phyloP scores from a whole-genome alignment of 129 eudicot genomes.

The Flaveria trinervia region DNA sequence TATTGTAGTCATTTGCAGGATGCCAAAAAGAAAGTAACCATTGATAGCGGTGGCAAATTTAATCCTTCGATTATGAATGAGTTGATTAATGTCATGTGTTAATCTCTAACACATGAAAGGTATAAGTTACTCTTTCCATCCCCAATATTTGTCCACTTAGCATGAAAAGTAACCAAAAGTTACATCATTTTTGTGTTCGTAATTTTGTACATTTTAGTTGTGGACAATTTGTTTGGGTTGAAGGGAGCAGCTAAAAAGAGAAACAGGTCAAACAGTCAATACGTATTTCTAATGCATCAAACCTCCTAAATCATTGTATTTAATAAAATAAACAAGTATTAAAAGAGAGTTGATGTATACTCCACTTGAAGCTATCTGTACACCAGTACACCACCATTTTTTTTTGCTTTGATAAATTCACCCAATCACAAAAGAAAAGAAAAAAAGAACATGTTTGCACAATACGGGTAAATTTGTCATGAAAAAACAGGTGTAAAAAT shows the following conservation, averaged over 20 bases:
- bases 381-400: no score
- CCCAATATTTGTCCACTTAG: background rate
- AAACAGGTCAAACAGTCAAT: no score
- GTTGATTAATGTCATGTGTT: background rate
- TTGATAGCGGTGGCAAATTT: background rate
- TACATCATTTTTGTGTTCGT: background rate
- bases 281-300: no score
- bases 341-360: no score
- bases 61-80: background rate
- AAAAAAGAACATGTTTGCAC: no score
- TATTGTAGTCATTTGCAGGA: background rate
- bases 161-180: background rate
- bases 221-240: background rate
- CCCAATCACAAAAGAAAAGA: no score
- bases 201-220: background rate
- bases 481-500: no score
- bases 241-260: background rate
- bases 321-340: no score
- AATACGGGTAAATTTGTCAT: no score
- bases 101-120: background rate
- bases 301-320: no score
- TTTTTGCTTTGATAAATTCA: no score
- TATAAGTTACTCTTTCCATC: background rate
- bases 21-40: background rate
- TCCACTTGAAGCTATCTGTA: no score